Base-by-base conservation (phyloP, 441 rosid genomes). In the Metrosideros polymorpha region DNA sequence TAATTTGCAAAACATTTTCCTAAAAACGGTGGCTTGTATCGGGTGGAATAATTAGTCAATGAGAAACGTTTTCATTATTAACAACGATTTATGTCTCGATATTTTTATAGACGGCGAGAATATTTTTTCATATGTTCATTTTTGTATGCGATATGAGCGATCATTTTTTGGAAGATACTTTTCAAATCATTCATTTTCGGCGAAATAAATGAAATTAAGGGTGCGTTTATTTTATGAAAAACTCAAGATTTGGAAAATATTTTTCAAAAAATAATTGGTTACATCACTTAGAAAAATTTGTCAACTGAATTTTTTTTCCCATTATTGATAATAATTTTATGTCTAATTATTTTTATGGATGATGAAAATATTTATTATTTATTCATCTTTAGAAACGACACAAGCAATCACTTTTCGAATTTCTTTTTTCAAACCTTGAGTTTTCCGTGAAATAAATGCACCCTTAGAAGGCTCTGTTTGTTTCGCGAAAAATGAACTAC, bases 401-500 rank as follows among this genome's bases (percentile, higher is more conserved):
- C 14, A 25, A 55, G 1, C 2, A 9, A 66, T 35, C 3, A 35
- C 2, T 18, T 32, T 32, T 66, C 0, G 1, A 5, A 9, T 18
- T 4, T 17, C 17, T 1, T 19, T 66, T 18, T 66, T 5, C 7
- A 19, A 63, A 66, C 7, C 17, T 32, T 19, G 12, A 35, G 1
- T 19, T 19, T 35, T 66, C 4, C 4, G 2, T 19, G 14, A 19
- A 66, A 35, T 6, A 19, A 35, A 19, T 3, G 0, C 2, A 19
- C 12, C 1, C 13, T 0, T n/a, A n/a, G n/a, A 22, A 66, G 19
- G 7, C 10, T 9, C 3, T 5, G 12, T 18, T 63, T 18, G 43
- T 63, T 63, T 32, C 0, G 0, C 1, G 3, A 2, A 32, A 63
- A 63, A 63, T 63, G 3, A 63, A 32, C 4, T 32, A 63, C n/a